phyloP scores from a whole-genome alignment of 441 rosid genomes.

The Arabidopsis lyrata region DNA sequence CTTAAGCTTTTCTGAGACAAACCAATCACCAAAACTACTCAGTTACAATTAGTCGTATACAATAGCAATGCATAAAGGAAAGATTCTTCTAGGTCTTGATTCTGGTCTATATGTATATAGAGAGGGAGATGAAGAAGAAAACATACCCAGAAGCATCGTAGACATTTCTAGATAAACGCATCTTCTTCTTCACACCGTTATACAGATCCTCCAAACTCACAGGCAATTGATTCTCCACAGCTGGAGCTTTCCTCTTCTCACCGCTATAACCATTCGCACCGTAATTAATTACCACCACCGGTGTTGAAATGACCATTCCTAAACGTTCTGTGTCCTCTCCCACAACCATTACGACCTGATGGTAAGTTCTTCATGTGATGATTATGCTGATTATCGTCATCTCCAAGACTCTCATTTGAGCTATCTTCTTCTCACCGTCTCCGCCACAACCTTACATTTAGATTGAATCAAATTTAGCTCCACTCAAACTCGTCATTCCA shows the following conservation, averaged over 20 bases:
- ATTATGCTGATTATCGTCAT: no score
- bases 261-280: constrained; percentile 38
- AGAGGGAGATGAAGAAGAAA: neutral
- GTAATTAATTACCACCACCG: neutral
- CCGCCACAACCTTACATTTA: no score
- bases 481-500: no score
- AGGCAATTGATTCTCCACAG: constrained; percentile 67
- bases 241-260: constrained; percentile 55
- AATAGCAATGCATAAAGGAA: neutral
- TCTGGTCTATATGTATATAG: neutral
- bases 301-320: constrained; percentile 45
- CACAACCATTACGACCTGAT: constrained; percentile 1
- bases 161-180: constrained; percentile 65
- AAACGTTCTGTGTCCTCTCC: constrained; percentile 48
- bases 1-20: neutral
- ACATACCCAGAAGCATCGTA: constrained; percentile 67
- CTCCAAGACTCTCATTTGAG: no score
- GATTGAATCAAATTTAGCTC: no score
- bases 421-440: no score
- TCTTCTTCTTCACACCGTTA: constrained; percentile 76
- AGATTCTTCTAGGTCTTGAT: neutral
- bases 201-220: constrained; percentile 88
- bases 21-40: neutral
- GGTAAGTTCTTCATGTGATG: no score
- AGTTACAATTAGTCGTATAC: neutral